A percentile compares a stretch with the other conserved stretches of the same genome.
These are phyloP conservation scores for Magnaporthiopsis rhizophila DNA, from an alignment of 2,329 filamentous ascomycete species.

Conservation along the genomic window DNA sequence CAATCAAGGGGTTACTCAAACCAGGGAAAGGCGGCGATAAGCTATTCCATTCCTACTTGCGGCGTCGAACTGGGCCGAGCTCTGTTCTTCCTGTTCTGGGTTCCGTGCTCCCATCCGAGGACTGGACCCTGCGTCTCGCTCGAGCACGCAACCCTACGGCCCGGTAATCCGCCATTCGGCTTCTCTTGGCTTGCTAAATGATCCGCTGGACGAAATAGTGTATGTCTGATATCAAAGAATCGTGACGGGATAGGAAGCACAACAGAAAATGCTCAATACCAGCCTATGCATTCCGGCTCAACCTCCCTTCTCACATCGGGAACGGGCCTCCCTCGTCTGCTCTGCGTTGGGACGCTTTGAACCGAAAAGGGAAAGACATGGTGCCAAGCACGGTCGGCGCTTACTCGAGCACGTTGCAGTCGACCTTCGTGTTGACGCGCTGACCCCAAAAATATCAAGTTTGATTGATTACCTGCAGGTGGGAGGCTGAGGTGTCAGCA, in stretches of 20 bases:
- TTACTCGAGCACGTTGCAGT: background rate
- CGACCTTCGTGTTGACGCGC: background rate
- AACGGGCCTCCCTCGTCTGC: background rate
- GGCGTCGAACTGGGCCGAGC: background rate
- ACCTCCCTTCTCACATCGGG: background rate
- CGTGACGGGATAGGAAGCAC: background rate
- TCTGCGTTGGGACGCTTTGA: background rate
- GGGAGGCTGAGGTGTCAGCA: background rate
- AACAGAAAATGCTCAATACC: background rate
- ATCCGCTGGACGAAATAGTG: background rate
- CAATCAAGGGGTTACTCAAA: background rate
- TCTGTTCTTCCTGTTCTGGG: too few relatives aligned
- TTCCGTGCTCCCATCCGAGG: background rate
- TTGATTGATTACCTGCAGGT: background rate
- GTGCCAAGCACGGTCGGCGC: background rate
- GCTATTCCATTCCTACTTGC: background rate
- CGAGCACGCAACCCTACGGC: background rate
- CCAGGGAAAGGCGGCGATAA: background rate
- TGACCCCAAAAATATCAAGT: background rate
- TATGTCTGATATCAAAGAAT: background rate
- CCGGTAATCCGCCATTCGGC: too few relatives aligned
- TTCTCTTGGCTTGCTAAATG: background rate
- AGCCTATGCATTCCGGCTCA: background rate
- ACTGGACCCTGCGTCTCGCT: background rate
- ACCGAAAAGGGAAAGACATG: background rate